Evolutionary conservation across 306 rosid species (phyloP), one percentile per base, ranked within the genome.

Genomic region (Cercis canadensis): DNA sequence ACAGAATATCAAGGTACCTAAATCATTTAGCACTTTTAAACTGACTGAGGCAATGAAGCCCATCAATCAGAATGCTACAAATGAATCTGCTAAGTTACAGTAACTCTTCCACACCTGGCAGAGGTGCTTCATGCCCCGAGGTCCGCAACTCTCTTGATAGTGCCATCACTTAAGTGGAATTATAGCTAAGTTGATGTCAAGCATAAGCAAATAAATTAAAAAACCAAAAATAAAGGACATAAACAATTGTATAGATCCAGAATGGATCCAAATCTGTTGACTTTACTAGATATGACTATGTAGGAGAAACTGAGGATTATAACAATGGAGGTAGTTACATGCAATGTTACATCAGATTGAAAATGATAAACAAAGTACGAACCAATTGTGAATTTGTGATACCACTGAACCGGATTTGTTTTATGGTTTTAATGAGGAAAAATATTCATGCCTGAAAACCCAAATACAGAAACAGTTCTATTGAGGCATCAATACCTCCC

Each of bases 401-500:
- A 52, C 29, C 50, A 60, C 47, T 55, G 31, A 67, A 62, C 62
- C 61, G 14, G 12, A 70, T 24, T 5, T 40, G 11, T 29, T 12
- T 59, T 6, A 36, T 34, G 32, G 47, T 12, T 67, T 55, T 8
- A 29, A 29, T 32, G 43, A 24, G 49, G 68, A 62, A 15, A 32
- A 65, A 67, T 43, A 58, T 65, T 7, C 15, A 54, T 37, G 12
- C 19, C 10, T 58, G 39, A 59, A 44, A 66, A 66, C 9, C 53
- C 15, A 34, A 53, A 21, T 43, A 67, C 36, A n/a, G 12, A 11
- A 55, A 47, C 5, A 40, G 5, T 33, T 19, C 29, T 72, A 72
- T 16, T 19, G 34, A 62, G 72, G 44, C 51, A 46, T 37, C 79
- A 57, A 45, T 94, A 90, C 97, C 97, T 94, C 97, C 99, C 99